Evolutionary conservation across 306 rosid species (phyloP), one percentile per base, ranked within the genome.

Genomic region (Vicia villosa): DNA sequence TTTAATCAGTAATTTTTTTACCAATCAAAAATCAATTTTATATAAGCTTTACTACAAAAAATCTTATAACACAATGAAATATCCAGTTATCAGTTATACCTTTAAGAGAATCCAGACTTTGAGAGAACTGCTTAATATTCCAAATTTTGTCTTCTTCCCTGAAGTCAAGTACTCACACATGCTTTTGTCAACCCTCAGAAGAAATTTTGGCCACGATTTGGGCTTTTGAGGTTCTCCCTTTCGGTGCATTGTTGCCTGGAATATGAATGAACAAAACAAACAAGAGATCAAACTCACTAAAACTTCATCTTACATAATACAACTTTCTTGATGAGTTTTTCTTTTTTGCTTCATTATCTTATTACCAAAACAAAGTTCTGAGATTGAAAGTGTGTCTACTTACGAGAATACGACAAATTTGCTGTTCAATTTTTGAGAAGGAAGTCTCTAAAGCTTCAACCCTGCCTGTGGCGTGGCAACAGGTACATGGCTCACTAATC

Each of bases 381-480:
- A 6, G 49, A 43, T 49, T 19, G 40, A 64, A 30, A 62, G 26
- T 40, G 26, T 40, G 51, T 82, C 34, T 32, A 90, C 96, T 88
- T 83, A 94, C 97, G 52, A 94, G 92, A 72, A 81, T 64, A 76
- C 94, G 87, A 75, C 92, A 84, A 63, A 94, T 86, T 89, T 94
- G 95, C 80, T 88, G 96, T 86, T 94, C 99, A 68, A 94, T 94
- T 80, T 94, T 94, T 16, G 96, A 91, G 86, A 88, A 94, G 50
- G 92, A 87, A 3, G 99, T 94, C 82, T 94, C 97, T 61, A 94
- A 69, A 66, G 97, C 97, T 88, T 94, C 99, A 46, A 94, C 95
- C 83, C 99, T 88, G 71, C 99, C 99, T 26, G 97, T 87, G 74
- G 89, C 97, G 68, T 94, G 97, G 86, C 99, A 91, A 74, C 95